Base-by-base conservation (phyloP, 257 asterid genomes). In the Rhazya stricta region DNA sequence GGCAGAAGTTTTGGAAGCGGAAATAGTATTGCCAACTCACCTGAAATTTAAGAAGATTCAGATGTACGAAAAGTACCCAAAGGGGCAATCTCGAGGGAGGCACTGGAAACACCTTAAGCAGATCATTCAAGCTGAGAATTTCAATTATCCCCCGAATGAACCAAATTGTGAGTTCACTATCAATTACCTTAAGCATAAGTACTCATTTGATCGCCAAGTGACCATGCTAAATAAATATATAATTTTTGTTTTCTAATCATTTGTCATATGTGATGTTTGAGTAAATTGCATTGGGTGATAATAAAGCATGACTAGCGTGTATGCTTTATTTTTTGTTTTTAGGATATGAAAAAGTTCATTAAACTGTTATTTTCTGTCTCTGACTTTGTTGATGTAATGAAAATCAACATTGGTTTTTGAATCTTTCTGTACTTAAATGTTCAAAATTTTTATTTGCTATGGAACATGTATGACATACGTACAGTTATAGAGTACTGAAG, bases 81-180 rank as follows among this genome's bases (percentile, higher is more conserved):
- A 91, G 83, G 98, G 98, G 18, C 98, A 92, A 77, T 84, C 97
- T 41, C 81, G 96, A 79, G 86, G 88, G 42, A 81, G 98, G 76
- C 84, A 82, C 41, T 91, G 98, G 98, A 94, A 94, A 56, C 98
- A 94, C 80, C 97, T 94, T 81, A 94, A 90, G 84, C 98, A 94
- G 88, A 82, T 94, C 46, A 81, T 94, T 76, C 96, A 82, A 70
- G 97, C 97, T 29, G 97, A 94, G 81, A 94, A 89, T 77, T 91
- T 91, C 86, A 88, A 87, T 30, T 89, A 79, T 69, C 85, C 91
- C 46, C 95, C 96, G 0, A 39, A 87, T 32, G 83, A 84, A 77
- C 95, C 97, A 18, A 91, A 86, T 76, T 94, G 98, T 94, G 79
- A 85, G 98, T 75, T 71, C 37, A 13, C 34, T 3, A 43, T 71